Evolutionary conservation across 1,284 basidiomycete species (phyloP), one percentile per base, ranked within the genome.

Genomic region (Leccinum cinnamomeum): DNA sequence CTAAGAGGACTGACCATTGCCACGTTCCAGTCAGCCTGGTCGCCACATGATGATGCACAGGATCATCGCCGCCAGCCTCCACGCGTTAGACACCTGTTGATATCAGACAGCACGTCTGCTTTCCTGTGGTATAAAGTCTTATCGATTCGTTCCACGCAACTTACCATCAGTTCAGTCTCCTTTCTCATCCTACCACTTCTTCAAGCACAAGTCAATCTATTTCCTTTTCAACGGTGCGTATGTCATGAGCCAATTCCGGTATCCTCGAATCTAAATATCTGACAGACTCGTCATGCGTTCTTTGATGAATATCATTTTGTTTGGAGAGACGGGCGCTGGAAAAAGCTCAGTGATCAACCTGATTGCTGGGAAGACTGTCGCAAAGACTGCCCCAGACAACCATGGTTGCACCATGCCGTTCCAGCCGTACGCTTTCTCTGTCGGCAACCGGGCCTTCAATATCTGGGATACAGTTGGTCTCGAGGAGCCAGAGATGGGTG

Each of bases 391-490:
- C 25, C 58, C 64, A 5, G 70, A 72, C 58, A 62, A 54, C 23
- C 54, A 58, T 44, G 67, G 70, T 12, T 75, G 74, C 14, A 76
- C 72, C 41, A 65, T 74, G 65, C 64, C 72, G 0, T 70, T 64
- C 59, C 62, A 64, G 33, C 61, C 64, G 1, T 74, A 76, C 62
- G 53, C 39, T 2, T 70, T 76, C 53, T 4, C 54, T 3, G 64
- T 70, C 35, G 35, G 25, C 11, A 39, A 57, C 2, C 60, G 62
- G 16, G 41, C 25, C 16, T 59, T 71, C 56, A 66, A 61, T 6
- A 61, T 81, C 56, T 81, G 73, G 73, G 79, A 41, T 56, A 79
- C 79, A 1, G 73, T 73, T 3, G 79, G 79, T 16, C 72, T 81
- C 10, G 68, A 78, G 44, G 76, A 79, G 41, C 74, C 75, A 1